phyloP scores from a whole-genome alignment of 1,284 basidiomycete species.

The Puccinia polysora region DNA sequence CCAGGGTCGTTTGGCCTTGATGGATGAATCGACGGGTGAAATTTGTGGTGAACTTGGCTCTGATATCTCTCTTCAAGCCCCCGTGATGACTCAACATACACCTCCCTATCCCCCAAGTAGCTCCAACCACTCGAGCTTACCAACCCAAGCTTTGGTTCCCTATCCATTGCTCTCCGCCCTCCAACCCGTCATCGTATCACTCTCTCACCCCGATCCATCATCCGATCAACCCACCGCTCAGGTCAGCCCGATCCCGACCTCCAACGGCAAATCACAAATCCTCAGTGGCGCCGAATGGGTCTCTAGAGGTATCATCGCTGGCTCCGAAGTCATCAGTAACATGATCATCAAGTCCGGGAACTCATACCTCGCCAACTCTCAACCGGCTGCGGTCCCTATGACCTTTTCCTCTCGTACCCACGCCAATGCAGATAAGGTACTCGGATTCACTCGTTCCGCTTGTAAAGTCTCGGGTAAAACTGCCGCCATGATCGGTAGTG shows the following conservation, averaged over 20 bases:
- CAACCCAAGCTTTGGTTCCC: neutral
- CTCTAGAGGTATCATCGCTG: constrained; percentile 50
- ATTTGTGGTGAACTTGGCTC: constrained; percentile 36
- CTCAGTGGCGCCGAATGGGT: constrained; percentile 49
- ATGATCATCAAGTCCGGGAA: constrained; percentile 48
- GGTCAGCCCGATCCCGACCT: constrained; percentile 22
- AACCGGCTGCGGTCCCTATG: constrained; percentile 46
- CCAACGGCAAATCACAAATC: constrained; percentile 42
- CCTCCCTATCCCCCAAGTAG: constrained; percentile 23
- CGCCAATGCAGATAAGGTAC: constrained; percentile 44
- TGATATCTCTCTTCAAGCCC: constrained; percentile 10
- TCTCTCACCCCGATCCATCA: neutral
- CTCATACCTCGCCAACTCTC: constrained; percentile 45
- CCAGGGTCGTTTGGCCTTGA: constrained; percentile 34
- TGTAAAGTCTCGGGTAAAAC: constrained; percentile 48
- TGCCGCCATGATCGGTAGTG: constrained; percentile 49
- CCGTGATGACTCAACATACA: neutral
- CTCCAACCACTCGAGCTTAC: neutral
- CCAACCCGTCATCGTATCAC: constrained; percentile 26
- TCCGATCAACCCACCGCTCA: constrained; percentile 7
- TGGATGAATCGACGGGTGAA: constrained; percentile 41
- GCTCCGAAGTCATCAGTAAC: constrained; percentile 48
- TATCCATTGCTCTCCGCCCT: neutral
- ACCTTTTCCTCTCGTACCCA: constrained; percentile 47
- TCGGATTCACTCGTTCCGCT: constrained; percentile 44